Evolutionary conservation across 2,329 filamentous ascomycete genomes (phyloP), one percentile per base, ranked within the genome.

Genomic region (Beauveria rudraprayagi): DNA sequence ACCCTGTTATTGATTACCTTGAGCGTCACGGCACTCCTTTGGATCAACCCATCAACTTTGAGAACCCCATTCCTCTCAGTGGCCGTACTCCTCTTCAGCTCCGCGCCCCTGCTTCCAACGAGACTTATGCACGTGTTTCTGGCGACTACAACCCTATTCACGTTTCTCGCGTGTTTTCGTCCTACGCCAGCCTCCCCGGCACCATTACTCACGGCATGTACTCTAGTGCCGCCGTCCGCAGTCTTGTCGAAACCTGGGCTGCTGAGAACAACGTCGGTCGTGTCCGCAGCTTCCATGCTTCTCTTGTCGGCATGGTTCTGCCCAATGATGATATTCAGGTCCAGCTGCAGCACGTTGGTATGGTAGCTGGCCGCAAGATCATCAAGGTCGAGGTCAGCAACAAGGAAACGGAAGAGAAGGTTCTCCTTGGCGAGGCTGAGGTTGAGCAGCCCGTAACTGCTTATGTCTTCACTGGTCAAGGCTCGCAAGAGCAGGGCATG

Each of bases 201-300:
- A 99, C 94, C 50, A 99, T 99, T 71, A 99, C 94, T 1, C 94
- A 99, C 73, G 94, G 94, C 72, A 99, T 99, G 94, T 99, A 97
- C 82, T 95, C 93, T 1, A 97, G 93, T 75, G 94, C 94, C 66
- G 91, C 94, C 43, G 94, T 99, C 30, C 89, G 95, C 70, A 96
- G 92, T 72, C 80, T 99, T 58, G 92, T 99, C 7, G 94, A 99
- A 81, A 99, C 92, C 0, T 99, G 94, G 94, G 94, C 95, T 57
- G 94, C 93, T 0, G 95, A 99, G 80, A 99, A 99, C 82, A 94
- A 99, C 72, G 88, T 97, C 69, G 93, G 94, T 50, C 93, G 94
- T 69, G 93, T 99, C 57, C 88, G 94, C 70, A 97, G 93, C 77
- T 99, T 97, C 85, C 92, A 97, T 71, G 94, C 92, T 64, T 93